Evolutionary conservation across 148 eudicot genomes (phyloP).

Genomic region (Heliamphora exappendiculata): DNA sequence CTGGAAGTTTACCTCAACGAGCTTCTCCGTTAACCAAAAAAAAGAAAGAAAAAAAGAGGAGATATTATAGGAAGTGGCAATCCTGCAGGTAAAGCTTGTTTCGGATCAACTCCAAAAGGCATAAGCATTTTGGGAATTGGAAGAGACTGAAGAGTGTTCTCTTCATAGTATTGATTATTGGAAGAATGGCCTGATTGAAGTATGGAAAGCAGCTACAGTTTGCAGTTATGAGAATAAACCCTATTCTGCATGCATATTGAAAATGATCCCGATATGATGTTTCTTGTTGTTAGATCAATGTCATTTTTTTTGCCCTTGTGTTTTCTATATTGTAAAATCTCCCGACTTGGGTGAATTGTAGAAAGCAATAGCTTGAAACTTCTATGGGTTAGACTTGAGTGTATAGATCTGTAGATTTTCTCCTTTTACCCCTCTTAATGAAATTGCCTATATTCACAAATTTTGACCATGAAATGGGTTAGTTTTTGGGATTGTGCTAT

Average conservation of each 20-base stretch:
- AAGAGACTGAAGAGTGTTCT: not conserved
- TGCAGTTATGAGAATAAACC: too few relatives aligned
- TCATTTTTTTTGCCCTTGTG: not conserved
- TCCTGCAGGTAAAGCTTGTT: not conserved
- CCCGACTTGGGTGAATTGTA: not conserved
- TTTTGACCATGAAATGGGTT: too few relatives aligned
- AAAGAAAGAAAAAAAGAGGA: too few relatives aligned
- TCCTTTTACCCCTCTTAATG: not conserved
- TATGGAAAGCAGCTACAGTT: too few relatives aligned
- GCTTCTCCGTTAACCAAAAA: too few relatives aligned
- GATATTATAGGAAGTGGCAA: not conserved
- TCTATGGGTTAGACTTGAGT: constrained; percentile 9
- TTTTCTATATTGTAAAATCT: too few relatives aligned
- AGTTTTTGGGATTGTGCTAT: too few relatives aligned
- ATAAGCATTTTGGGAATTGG: not conserved
- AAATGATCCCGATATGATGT: too few relatives aligned
- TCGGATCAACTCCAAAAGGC: not conserved
- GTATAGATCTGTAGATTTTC: constrained; percentile 13
- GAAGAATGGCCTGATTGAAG: not conserved
- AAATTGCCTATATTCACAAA: constrained; percentile 2
- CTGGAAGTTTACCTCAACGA: too few relatives aligned
- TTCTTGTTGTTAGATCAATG: too few relatives aligned
- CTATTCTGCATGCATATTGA: too few relatives aligned
- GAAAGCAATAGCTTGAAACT: constrained; percentile 5
- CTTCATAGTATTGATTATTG: not conserved